phyloP scores from a whole-genome alignment of 2,329 filamentous ascomycete genomes.

The Aspergillus brasiliensis region DNA sequence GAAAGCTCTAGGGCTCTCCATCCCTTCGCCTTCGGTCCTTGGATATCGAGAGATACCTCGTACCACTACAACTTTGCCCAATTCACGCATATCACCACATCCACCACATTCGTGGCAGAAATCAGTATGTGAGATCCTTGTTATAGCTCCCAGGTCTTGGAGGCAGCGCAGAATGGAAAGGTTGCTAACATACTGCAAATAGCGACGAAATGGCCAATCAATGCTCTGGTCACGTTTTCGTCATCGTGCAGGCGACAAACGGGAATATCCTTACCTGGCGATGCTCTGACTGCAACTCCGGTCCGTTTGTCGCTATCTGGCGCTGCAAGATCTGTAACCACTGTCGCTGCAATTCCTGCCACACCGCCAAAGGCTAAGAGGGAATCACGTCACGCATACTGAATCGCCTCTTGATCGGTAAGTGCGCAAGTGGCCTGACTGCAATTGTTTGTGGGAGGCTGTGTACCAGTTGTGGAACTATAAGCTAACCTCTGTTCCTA shows the following conservation, averaged over 20 bases:
- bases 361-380: constrained; percentile 37
- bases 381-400: constrained; percentile 17
- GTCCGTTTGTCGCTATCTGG: constrained; percentile 46
- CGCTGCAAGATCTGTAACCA: constrained; percentile 47
- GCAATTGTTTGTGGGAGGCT: not conserved
- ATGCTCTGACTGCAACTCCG: constrained; percentile 46
- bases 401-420: constrained; percentile 14
- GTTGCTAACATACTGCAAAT: constrained; percentile 9
- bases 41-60: not conserved
- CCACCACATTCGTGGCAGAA: not conserved
- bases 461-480: constrained; percentile 6
- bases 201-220: constrained; percentile 41
- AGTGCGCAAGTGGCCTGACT: constrained; percentile 3
- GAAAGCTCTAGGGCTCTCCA: not conserved
- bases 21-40: not conserved
- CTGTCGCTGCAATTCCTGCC: constrained; percentile 45
- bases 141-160: not conserved
- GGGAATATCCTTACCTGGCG: constrained; percentile 47
- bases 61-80: not conserved
- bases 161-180: not conserved
- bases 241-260: constrained; percentile 44
- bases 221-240: constrained; percentile 42
- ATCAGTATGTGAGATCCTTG: not conserved
- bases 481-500: not conserved
- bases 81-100: not conserved